Percentiles rank a stretch among this genome's conserved stretches.
phyloP scores from a whole-genome alignment of 2,329 filamentous ascomycete genomes.

The Cladosporium phlei region DNA sequence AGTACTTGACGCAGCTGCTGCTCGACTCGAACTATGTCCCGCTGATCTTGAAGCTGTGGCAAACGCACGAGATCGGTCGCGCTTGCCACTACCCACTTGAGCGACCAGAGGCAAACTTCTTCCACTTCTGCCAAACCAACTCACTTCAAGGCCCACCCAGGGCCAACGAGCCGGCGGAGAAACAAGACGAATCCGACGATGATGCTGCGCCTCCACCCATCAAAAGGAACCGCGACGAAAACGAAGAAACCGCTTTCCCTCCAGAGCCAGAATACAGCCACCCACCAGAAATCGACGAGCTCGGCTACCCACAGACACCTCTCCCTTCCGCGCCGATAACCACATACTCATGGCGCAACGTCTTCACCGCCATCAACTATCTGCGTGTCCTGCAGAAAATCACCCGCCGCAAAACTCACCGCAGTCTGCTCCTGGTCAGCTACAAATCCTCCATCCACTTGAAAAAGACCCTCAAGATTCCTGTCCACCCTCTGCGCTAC shows the following conservation, averaged over 20 bases:
- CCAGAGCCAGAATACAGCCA: conserved; percentile 30
- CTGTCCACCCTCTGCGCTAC: conserved; percentile 77
- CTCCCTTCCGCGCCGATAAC: conserved; percentile 74
- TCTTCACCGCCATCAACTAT: conserved; percentile 93
- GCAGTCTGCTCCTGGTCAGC: conserved; percentile 86
- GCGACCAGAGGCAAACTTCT: conserved; percentile 80
- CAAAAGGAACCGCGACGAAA: conserved; percentile 49
- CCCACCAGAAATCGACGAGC: conserved; percentile 69
- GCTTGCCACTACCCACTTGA: conserved; percentile 83
- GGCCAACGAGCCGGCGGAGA: conserved; percentile 24
- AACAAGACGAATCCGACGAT: conserved; percentile 47
- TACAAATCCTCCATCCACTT: conserved; percentile 94
- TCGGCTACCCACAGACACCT: conserved; percentile 72
- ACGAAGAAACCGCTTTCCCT: conserved; percentile 35
- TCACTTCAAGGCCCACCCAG: conserved; percentile 52
- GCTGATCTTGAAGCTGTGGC: conserved; percentile 85
- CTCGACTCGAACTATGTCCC: conserved; percentile 95
- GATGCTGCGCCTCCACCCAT: conserved; percentile 78
- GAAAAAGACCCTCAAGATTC: conserved; percentile 84
- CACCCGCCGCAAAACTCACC: conserved; percentile 90
- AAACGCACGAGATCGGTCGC: conserved; percentile 88
- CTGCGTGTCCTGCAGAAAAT: conserved; percentile 96
- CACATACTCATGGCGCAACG: conserved; percentile 86
- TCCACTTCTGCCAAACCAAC: conserved; percentile 76
- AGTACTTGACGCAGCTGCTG: conserved; percentile 88